Evolutionary conservation across 805 yeast species (phyloP).

Genomic region (Metschnikowia lachancei): DNA sequence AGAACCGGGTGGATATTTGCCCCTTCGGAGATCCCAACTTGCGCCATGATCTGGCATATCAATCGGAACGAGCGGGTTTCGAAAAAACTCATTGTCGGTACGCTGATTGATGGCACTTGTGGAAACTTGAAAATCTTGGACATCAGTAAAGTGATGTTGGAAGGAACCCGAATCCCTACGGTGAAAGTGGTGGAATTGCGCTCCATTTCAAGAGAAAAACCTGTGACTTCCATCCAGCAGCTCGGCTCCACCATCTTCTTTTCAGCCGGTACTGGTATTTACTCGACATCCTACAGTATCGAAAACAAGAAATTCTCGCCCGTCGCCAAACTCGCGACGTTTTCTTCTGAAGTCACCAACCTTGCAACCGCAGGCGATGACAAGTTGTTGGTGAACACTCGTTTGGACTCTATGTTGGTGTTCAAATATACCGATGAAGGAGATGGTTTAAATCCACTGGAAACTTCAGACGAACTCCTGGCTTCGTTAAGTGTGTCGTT

Average conservation of each 20-base stretch:
- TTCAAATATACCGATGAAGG: constrained; percentile 20
- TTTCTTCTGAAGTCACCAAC: constrained; percentile 33
- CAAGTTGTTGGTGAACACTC: constrained; percentile 29
- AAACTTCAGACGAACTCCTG: neutral
- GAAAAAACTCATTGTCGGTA: constrained; percentile 38
- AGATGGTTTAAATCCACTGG: neutral
- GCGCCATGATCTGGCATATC: constrained; percentile 37
- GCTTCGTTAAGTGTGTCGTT: constrained; percentile 14
- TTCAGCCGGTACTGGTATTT: constrained; percentile 29
- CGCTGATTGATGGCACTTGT: constrained; percentile 12
- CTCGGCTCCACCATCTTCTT: constrained; percentile 33
- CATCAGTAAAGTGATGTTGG: constrained; percentile 20
- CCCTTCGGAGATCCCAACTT: constrained; percentile 30
- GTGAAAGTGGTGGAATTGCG: constrained; percentile 31
- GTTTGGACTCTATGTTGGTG: constrained; percentile 34
- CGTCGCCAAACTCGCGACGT: constrained; percentile 21
- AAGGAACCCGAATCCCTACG: constrained; percentile 15
- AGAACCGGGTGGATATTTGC: constrained; percentile 22
- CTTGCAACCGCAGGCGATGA: constrained; percentile 22
- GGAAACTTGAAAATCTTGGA: constrained; percentile 41
- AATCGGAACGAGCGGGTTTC: constrained; percentile 29
- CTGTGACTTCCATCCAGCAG: constrained; percentile 36
- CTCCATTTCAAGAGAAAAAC: constrained; percentile 31
- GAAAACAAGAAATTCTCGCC: constrained; percentile 34
- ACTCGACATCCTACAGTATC: constrained; percentile 33